Evolutionary conservation across 345 rosid genomes (phyloP), one percentile per base, ranked within the genome.

Genomic region (Gossypium anomalum): DNA sequence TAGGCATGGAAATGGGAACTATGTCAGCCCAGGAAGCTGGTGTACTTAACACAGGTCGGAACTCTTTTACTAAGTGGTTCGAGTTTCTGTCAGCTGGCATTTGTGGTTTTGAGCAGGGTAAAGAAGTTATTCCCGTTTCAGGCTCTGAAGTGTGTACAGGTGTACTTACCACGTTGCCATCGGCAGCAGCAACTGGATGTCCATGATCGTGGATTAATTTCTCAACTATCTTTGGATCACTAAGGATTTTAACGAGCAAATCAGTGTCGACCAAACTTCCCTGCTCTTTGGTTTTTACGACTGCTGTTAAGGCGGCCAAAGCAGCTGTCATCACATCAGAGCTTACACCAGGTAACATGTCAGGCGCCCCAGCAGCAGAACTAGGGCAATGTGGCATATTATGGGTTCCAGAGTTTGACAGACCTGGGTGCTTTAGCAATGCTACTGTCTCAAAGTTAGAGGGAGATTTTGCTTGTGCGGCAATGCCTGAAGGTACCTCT

Each of bases 211-310:
- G 22, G 20, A 82, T 77, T 74, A 90, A 56, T 66, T 83, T 78
- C 74, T 86, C 75, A 22, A 88, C 67, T 76, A 83, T 80, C 73
- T 84, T 34, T 0, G 92, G 93, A 79, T 90, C 80, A 22, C 74
- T 76, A 14, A 90, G 84, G 79, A 92, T 71, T 74, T 84, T 82
- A 77, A 85, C 61, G 4, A 92, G 96, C 71, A 89, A 80, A 58
- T 85, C 84, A 23, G 82, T 48, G 79, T 92, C 96, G 3, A 92
- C 75, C 83, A 74, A 27, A 77, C 80, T 76, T 53, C 80, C 82
- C 17, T 52, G 77, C 75, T 82, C 86, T 71, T 77, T 70, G 53
- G 71, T 80, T 82, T 83, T 83, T 78, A 78, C 41, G 10, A 85
- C 23, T 9, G 82, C 77, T 34, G 77, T 52, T 22, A 82, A 78